phyloP scores from a whole-genome alignment of 108 stramenopile genomes.

The Conticribra weissflogii region DNA sequence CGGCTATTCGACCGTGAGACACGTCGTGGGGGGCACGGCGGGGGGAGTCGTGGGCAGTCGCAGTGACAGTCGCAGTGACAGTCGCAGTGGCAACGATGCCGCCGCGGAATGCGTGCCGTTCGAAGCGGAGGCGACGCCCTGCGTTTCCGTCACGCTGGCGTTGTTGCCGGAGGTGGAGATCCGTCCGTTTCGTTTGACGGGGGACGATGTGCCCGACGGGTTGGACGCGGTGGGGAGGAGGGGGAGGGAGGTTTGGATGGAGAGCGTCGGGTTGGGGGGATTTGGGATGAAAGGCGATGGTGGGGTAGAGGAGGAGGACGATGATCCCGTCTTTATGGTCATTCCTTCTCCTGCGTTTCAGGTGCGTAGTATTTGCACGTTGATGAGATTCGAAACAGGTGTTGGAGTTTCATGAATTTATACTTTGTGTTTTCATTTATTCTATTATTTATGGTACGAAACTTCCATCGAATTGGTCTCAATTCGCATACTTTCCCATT shows the following conservation, averaged over 20 bases:
- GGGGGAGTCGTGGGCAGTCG: constrained; percentile 72
- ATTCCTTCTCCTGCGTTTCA: constrained; percentile 78
- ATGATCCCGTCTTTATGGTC: constrained; percentile 59
- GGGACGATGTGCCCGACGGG: constrained; percentile 73
- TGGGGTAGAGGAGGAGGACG: constrained; percentile 21
- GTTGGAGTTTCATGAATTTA: not conserved
- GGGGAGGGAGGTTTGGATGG: constrained; percentile 10
- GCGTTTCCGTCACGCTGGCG: constrained; percentile 61
- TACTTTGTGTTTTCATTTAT: not conserved
- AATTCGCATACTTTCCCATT: too few relatives aligned
- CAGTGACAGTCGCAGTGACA: not conserved
- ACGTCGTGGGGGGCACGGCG: constrained; percentile 72
- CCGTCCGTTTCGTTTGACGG: constrained; percentile 63
- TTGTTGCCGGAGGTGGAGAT: constrained; percentile 72
- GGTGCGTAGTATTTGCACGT: not conserved
- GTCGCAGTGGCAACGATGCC: not conserved
- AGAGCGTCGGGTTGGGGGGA: not conserved
- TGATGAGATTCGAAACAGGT: not conserved
- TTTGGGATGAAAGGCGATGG: not conserved
- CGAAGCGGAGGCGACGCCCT: constrained; percentile 77
- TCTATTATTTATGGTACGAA: too few relatives aligned
- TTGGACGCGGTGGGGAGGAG: constrained; percentile 51
- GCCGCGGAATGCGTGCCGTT: constrained; percentile 42
- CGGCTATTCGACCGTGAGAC: constrained; percentile 43
- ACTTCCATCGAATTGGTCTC: too few relatives aligned